A percentile compares a stretch with the other conserved stretches of the same genome.
phyloP scores from a whole-genome alignment of 768 basidiomycete species.

The Royoungia palumana region DNA sequence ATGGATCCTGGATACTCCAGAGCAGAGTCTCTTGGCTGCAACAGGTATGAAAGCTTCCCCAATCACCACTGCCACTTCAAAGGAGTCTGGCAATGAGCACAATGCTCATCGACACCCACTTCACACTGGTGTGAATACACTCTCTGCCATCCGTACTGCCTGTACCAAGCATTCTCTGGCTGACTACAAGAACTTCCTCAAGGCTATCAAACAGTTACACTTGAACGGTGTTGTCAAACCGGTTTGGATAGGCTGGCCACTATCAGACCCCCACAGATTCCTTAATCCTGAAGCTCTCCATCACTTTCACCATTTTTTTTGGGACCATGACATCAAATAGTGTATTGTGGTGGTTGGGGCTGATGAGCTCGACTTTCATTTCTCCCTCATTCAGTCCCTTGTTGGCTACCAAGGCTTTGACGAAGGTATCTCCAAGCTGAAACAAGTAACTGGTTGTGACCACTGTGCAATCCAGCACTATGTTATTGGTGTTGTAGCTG shows the following conservation, averaged over 20 bases:
- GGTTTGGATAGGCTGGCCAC: neutral
- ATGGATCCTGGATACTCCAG: neutral
- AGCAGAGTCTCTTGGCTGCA: neutral
- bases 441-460: conserved; percentile 8
- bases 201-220: no score
- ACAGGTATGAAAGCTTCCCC: neutral
- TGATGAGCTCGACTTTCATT: conserved; percentile 35
- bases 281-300: neutral
- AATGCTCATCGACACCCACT: neutral
- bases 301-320: neutral
- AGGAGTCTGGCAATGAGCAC: neutral
- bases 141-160: neutral
- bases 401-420: conserved; percentile 35
- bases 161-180: neutral
- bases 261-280: neutral
- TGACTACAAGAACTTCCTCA: neutral
- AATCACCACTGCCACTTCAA: neutral
- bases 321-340: neutral
- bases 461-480: conserved; percentile 16
- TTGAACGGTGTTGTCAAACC: neutral
- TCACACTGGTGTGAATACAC: neutral
- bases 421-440: conserved; percentile 35
- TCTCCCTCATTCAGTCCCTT: conserved; percentile 35
- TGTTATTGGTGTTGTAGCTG: conserved; percentile 16
- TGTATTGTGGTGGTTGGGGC: neutral